Conservation (phyloP, 306 rosid species). For the Hippophae gyantsensis region DNA sequence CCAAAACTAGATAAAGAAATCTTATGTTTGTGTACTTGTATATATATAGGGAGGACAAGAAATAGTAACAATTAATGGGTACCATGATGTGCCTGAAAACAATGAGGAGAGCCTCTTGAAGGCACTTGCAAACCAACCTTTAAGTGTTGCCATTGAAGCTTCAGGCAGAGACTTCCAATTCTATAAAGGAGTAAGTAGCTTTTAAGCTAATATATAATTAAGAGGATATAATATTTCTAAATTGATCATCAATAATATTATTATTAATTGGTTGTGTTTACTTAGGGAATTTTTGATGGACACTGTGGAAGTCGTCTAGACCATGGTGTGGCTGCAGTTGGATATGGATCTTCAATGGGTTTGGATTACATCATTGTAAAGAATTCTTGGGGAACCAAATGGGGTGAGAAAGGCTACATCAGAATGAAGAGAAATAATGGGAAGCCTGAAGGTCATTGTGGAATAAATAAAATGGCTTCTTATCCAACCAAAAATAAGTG, state of each 20-base stretch:
- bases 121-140: slow-evolving; percentile 67
- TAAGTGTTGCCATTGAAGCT: slow-evolving; percentile 67
- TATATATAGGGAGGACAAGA: slow-evolving; percentile 33
- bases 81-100: slow-evolving; percentile 57
- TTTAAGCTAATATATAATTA: too few species aligned
- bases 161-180: slow-evolving; percentile 66
- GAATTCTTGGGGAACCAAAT: slow-evolving; percentile 64
- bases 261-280: not conserved
- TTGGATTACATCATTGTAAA: slow-evolving; percentile 47
- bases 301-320: slow-evolving; percentile 54
- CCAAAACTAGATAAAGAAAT: too few species aligned
- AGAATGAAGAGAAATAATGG: slow-evolving; percentile 51
- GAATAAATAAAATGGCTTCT: slow-evolving; percentile 62
- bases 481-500: slow-evolving; percentile 49
- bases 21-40: not conserved
- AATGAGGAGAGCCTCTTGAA: slow-evolving; percentile 52
- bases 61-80: slow-evolving; percentile 47
- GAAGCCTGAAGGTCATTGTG: slow-evolving; percentile 51
- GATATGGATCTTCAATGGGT: slow-evolving; percentile 53
- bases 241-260: too few species aligned
- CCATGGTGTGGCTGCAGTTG: slow-evolving; percentile 74
- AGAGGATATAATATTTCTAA: too few species aligned
- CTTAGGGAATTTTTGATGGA: slow-evolving; percentile 58
- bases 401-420: slow-evolving; percentile 67
- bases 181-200: slow-evolving; percentile 44